Conservation (phyloP, 768 basidiomycete genomes). For the Tylopilus balloui region DNA sequence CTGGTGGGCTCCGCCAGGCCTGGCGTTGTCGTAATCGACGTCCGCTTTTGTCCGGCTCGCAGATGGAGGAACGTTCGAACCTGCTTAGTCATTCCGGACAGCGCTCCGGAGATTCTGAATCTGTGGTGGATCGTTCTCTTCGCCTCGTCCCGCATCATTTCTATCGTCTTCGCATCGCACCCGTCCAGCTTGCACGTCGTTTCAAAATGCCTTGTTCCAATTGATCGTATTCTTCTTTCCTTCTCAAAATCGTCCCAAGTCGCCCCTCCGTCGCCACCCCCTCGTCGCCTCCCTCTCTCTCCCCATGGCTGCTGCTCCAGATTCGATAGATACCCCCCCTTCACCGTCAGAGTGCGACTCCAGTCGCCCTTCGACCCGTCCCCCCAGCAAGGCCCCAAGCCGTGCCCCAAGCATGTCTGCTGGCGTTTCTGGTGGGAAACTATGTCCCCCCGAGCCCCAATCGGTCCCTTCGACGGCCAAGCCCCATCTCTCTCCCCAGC, state of each 20-base stretch:
- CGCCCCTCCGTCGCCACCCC: not conserved
- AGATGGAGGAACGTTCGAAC: not conserved
- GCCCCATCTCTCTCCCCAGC: slow-evolving; percentile 13
- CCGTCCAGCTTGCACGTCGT: not conserved
- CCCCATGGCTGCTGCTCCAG: slow-evolving; percentile 37
- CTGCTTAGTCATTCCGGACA: slow-evolving; percentile 24
- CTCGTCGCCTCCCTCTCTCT: slow-evolving; percentile 14
- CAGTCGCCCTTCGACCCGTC: slow-evolving; percentile 58
- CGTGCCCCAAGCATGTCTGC: slow-evolving; percentile 36
- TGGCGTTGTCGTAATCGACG: not conserved
- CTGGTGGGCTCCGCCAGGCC: too few relatives aligned
- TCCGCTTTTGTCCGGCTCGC: not conserved
- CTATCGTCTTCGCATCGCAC: slow-evolving; percentile 9
- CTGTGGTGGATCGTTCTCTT: slow-evolving; percentile 8
- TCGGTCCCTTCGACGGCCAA: slow-evolving; percentile 19
- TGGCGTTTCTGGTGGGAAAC: slow-evolving; percentile 37
- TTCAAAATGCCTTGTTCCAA: slow-evolving; percentile 11
- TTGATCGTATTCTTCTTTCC: slow-evolving; percentile 3
- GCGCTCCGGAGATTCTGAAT: slow-evolving; percentile 4
- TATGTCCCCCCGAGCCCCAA: slow-evolving; percentile 29
- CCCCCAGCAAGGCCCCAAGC: slow-evolving; percentile 52
- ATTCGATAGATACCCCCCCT: slow-evolving; percentile 42
- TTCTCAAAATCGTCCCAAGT: not conserved
- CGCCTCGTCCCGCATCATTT: slow-evolving; percentile 11
- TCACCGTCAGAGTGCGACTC: slow-evolving; percentile 55